Evolutionary conservation across 495 filamentous ascomycete species (phyloP).

Genomic region (Penicillium turbatum): DNA sequence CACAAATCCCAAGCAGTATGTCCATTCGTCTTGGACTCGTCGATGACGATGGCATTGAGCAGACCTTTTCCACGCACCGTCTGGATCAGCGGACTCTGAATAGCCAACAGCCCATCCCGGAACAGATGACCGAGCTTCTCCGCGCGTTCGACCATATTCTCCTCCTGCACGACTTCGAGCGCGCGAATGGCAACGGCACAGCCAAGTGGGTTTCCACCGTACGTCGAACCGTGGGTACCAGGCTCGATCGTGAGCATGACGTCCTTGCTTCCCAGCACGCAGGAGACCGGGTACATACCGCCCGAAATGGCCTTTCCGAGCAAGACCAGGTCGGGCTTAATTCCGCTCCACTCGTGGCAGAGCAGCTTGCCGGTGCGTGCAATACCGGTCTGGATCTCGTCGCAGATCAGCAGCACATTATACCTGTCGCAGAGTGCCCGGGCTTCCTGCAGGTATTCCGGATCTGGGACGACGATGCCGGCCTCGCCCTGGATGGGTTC

Average conservation of each 20-base stretch:
- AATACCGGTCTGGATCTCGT: slow-evolving; percentile 98
- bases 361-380: slow-evolving; percentile 90
- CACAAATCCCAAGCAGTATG: slow-evolving; percentile 97
- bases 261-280: slow-evolving; percentile 81
- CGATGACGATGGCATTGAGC: slow-evolving; percentile 94
- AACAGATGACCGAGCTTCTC: slow-evolving; percentile 80
- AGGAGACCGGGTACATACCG: slow-evolving; percentile 97
- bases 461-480: slow-evolving; percentile 91
- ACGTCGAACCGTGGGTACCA: slow-evolving; percentile 94
- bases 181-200: slow-evolving; percentile 95
- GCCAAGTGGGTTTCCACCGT: slow-evolving; percentile 95
- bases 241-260: slow-evolving; percentile 98
- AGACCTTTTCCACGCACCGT: slow-evolving; percentile 87
- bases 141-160: slow-evolving; percentile 77
- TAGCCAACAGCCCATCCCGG: slow-evolving; percentile 64
- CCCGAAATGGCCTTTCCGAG: slow-evolving; percentile 97
- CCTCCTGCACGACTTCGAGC: slow-evolving; percentile 90
- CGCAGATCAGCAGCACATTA: slow-evolving; percentile 91
- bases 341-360: slow-evolving; percentile 88
- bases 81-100: slow-evolving; percentile 77
- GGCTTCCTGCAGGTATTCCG: slow-evolving; percentile 79
- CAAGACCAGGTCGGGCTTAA: slow-evolving; percentile 92
- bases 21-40: slow-evolving; percentile 79
- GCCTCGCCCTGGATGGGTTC: slow-evolving; percentile 99
- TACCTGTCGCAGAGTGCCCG: slow-evolving; percentile 85